These are phyloP conservation scores for Phaseolus lunatus DNA, from an alignment of 306 rosid species.

Conservation along the genomic window DNA sequence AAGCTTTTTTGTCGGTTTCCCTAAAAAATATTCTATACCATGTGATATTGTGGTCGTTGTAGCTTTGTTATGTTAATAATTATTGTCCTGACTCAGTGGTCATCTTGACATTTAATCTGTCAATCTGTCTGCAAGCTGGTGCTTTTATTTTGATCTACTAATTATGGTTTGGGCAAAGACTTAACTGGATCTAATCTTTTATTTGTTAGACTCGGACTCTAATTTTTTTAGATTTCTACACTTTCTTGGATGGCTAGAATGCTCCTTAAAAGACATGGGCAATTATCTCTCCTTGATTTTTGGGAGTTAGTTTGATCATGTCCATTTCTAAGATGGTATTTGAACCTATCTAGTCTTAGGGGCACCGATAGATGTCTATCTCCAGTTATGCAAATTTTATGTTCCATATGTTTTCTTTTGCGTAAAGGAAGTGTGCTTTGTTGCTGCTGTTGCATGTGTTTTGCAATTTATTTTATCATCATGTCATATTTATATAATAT, in stretches of 20 bases:
- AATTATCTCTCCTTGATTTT: background rate
- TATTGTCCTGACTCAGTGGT: background rate
- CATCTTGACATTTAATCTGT: background rate
- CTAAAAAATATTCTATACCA: background rate
- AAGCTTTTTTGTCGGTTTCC: background rate
- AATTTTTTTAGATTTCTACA: background rate
- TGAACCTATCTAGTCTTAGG: background rate
- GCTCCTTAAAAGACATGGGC: background rate
- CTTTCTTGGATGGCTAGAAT: background rate
- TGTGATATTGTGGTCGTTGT: conserved; percentile 19
- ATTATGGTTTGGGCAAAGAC: conserved; percentile 13
- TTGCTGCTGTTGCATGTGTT: too few species aligned
- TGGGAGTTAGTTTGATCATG: background rate
- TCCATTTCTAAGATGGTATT: background rate
- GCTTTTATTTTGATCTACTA: background rate
- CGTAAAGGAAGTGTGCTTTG: too few species aligned
- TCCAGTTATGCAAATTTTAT: background rate
- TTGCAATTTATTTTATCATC: too few species aligned
- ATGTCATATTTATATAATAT: too few species aligned
- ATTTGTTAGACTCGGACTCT: conserved; percentile 17
- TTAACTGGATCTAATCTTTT: background rate
- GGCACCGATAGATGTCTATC: background rate
- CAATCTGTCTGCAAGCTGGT: background rate
- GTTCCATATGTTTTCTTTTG: too few species aligned
- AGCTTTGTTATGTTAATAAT: conserved; percentile 6